Percentiles rank a stretch among this genome's conserved stretches.
phyloP scores from a whole-genome alignment of 2,329 filamentous ascomycete species.

The Drechmeria coniospora region DNA sequence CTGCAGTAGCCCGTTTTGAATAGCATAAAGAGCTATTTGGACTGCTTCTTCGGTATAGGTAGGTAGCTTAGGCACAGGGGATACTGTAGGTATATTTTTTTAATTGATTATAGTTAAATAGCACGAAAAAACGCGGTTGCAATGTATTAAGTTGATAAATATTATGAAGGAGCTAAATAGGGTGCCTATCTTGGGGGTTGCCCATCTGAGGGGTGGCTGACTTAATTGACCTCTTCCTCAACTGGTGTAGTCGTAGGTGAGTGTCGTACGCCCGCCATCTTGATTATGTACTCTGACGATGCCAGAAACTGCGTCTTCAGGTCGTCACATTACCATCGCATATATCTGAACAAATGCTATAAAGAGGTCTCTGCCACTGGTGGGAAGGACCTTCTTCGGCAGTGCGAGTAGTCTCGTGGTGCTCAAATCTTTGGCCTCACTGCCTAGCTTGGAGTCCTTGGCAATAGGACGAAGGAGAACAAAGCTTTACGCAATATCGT shows the following conservation, averaged over 20 bases:
- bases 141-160: too few relatives aligned
- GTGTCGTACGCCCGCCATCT: conserved; percentile 55
- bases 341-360: conserved; percentile 75
- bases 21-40: too few relatives aligned
- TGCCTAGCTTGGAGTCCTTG: conserved; percentile 44
- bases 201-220: too few relatives aligned
- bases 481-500: conserved; percentile 64
- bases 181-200: too few relatives aligned
- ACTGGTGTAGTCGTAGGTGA: conserved; percentile 55
- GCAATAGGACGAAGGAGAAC: conserved; percentile 64
- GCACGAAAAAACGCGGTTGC: too few relatives aligned
- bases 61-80: too few relatives aligned
- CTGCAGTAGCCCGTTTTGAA: too few relatives aligned
- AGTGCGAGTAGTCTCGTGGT: conserved; percentile 61
- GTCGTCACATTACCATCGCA: conserved; percentile 45
- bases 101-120: too few relatives aligned
- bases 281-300: conserved; percentile 55
- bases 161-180: too few relatives aligned
- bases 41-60: too few relatives aligned
- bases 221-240: conserved; percentile 81
- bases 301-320: conserved; percentile 60
- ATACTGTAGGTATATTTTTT: too few relatives aligned
- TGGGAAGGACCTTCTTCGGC: conserved; percentile 72
- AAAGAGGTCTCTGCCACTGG: conserved; percentile 52
- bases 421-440: conserved; percentile 28